Evolutionary conservation across 1,284 basidiomycete species (phyloP).

Genomic region (Bjerkandera adusta): DNA sequence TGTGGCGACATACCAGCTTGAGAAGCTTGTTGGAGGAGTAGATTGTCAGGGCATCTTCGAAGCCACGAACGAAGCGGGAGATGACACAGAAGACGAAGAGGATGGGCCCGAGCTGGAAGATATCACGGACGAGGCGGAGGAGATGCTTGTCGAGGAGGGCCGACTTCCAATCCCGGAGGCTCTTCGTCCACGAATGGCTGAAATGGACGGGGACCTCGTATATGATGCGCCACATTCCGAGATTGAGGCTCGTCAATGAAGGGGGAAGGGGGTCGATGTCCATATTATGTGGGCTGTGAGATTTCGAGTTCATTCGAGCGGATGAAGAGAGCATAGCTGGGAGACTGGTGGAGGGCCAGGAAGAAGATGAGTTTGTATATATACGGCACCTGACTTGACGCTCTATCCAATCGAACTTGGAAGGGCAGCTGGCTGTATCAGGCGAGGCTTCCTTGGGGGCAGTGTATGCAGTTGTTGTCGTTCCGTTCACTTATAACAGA

Average conservation of each 20-base stretch:
- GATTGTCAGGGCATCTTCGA: conserved; percentile 8
- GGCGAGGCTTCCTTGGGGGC: too few relatives aligned
- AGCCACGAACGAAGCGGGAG: conserved; percentile 5
- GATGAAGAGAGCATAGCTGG: too few relatives aligned
- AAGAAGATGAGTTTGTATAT: too few relatives aligned
- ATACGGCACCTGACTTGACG: too few relatives aligned
- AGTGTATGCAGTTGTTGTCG: too few relatives aligned
- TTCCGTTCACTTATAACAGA: too few relatives aligned
- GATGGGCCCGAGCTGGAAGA: conserved; percentile 7
- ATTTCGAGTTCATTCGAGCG: too few relatives aligned
- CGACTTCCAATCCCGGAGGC: background rate
- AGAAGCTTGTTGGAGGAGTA: conserved; percentile 8
- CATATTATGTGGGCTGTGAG: too few relatives aligned
- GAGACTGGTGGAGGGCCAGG: too few relatives aligned
- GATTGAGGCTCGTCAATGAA: background rate
- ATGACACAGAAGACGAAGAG: conserved; percentile 8
- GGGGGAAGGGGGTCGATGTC: background rate
- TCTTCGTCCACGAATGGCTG: background rate
- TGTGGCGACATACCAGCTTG: conserved; percentile 2
- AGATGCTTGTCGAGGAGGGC: conserved; percentile 7
- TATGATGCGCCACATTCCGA: conserved; percentile 11
- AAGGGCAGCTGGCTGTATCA: too few relatives aligned
- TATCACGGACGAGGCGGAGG: conserved; percentile 4
- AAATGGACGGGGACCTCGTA: conserved; percentile 5
- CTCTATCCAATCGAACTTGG: too few relatives aligned